Evolutionary conservation across 1,284 basidiomycete genomes (phyloP).

Genomic region (Tetrapyrgos nigripes): DNA sequence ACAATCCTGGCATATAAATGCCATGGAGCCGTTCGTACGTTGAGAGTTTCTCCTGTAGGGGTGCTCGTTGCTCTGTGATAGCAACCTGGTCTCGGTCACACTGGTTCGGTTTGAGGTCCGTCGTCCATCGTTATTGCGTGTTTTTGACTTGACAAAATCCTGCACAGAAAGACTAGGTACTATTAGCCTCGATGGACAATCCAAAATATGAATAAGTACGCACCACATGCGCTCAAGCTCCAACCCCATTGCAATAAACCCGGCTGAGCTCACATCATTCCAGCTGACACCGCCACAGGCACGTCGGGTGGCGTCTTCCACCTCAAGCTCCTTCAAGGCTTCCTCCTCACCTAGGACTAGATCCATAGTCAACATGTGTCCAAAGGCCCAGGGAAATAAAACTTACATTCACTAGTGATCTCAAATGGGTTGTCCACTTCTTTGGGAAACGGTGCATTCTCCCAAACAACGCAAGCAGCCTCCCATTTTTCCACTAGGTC

Average conservation of each 20-base stretch:
- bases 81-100: neutral
- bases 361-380: neutral
- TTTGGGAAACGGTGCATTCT: neutral
- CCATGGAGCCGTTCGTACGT: neutral
- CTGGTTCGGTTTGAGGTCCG: neutral
- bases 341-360: neutral
- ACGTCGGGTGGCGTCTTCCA: neutral
- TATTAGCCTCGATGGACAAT: neutral
- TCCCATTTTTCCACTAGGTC: conserved; percentile 1
- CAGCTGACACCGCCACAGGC: neutral
- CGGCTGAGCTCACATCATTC: neutral
- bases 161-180: neutral
- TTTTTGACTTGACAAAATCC: neutral
- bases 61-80: neutral
- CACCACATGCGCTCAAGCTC: neutral
- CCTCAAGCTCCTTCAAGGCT: neutral
- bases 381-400: neutral
- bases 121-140: neutral
- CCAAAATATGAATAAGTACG: neutral
- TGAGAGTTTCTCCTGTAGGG: neutral
- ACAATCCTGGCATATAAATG: conserved; percentile 20
- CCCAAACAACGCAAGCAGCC: neutral
- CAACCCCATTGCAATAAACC: neutral
- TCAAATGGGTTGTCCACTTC: neutral
- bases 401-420: neutral